These are phyloP conservation scores for Fonsecaea pedrosoi DNA, from an alignment of 2,329 filamentous ascomycete species.

Conservation along the genomic window DNA sequence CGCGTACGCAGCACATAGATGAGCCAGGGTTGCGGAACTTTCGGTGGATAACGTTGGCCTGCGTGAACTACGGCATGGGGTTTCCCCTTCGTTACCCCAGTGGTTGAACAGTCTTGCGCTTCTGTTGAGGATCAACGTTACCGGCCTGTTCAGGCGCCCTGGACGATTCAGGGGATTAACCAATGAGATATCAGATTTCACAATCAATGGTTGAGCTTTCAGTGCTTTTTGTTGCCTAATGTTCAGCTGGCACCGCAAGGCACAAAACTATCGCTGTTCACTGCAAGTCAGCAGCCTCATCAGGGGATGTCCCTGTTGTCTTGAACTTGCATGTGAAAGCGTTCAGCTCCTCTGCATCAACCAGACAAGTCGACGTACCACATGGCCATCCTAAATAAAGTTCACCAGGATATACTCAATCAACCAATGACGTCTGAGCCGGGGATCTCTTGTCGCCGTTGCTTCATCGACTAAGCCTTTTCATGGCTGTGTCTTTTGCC, in stretches of 20 bases:
- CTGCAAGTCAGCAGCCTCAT: constrained; percentile 1
- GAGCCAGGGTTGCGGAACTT: not conserved
- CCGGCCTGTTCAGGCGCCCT: constrained; percentile 8
- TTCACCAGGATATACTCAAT: not conserved
- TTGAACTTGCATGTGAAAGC: not conserved
- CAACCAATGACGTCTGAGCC: not conserved
- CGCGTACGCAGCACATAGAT: not conserved
- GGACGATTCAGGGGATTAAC: not conserved
- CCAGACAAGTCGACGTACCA: not conserved
- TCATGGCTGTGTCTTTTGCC: not conserved
- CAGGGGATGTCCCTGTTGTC: not conserved
- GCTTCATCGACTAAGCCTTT: not conserved
- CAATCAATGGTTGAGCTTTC: not conserved
- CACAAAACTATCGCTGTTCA: not conserved
- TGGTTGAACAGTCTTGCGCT: not conserved
- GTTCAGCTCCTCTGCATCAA: not conserved
- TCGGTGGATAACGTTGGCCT: not conserved
- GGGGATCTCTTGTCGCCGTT: not conserved
- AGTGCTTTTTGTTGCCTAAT: not conserved
- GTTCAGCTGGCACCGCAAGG: not conserved
- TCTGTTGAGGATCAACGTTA: not conserved
- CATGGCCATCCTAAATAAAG: not conserved
- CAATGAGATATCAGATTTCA: not conserved
- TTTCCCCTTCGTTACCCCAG: not conserved
- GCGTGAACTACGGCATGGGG: not conserved